Evolutionary conservation across 2,329 filamentous ascomycete genomes (phyloP), one percentile per base, ranked within the genome.

Genomic region (Colletotrichum somersetense): DNA sequence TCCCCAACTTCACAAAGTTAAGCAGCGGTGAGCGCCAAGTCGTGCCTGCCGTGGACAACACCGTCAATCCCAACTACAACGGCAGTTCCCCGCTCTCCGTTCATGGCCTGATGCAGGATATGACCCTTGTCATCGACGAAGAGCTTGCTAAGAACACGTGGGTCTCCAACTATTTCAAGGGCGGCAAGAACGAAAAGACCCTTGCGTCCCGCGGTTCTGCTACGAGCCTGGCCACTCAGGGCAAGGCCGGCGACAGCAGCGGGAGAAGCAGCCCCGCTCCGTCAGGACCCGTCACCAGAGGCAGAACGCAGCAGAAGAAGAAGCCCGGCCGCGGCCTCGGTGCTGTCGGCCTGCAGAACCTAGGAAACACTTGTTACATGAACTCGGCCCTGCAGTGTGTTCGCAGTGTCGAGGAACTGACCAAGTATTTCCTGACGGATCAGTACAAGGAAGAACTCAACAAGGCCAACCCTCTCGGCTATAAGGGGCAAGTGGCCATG

Each of bases 291-390:
- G 84, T 93, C 73, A 95, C 93, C 0, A 88, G 95, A 75, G 94
- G 94, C 53, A 89, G 93, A 68, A 84, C 88, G 10, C 89, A 91
- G 72, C 89, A 91, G 72, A 91, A 90, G 75, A 91, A 90, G 75
- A 91, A 90, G 75, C 89, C 91, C 50, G 93, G 93, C 12, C 90
- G 91, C 73, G 89, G 90, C 16, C 82, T 91, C 44, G 96, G 96
- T 42, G 92, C 91, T 52, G 93, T 95, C 53, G 96, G 96, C 44
- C 85, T 99, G 64, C 91, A 89, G 74, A 99, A 99, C 78, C 85
- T 99, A 18, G 96, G 96, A 61, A 99, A 99, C 78, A 98, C 96
- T 0, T 99, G 96, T 83, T 99, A 99, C 83, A 98, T 98, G 95
- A 98, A 98, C 81, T 97, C 96, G 30, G 96, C 96, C 12, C 86